Evolutionary conservation across 768 basidiomycete genomes (phyloP), one percentile per base, ranked within the genome.

Genomic region (Leucogyrophana mollusca): DNA sequence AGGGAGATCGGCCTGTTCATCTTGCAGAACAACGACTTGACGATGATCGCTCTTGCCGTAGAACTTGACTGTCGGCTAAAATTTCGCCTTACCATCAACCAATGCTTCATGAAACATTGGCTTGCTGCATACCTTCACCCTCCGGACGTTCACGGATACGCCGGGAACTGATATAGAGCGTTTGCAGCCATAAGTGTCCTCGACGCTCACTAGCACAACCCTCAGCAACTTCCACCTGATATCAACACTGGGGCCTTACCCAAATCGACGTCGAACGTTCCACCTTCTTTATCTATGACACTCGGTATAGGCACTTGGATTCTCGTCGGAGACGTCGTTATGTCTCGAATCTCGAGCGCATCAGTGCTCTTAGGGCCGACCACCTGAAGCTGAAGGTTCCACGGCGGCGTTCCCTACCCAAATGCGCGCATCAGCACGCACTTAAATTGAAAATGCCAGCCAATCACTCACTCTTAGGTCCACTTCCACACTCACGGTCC

Each of bases 151-250:
- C 40, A 95, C 90, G 6, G 81, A 77, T 25, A 95, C 67, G 3
- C 87, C 88, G n/a, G 85, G 82, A 0, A 84, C 83, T 7, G 82
- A 78, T 13, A 97, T 67, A 7, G 82, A 59, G 20, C 90, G 78
- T 57, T 83, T 86, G 68, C 96, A 97, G 22, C 87, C 87, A 58
- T 91, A 90, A 4, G 81, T 80, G 69, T 98, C 96, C 60, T 88
- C 85, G 21, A 98, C 82, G 55, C 80, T 89, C 44, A 90, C 85
- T 85, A 66, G 25, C 46, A 39, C 5, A n/a, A 51, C 35, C 52
- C 45, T 16, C 34, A 39, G 17, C 11, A 13, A n/a, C 16, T 8
- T 10, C 30, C 23, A 13, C 27, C 6, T 30, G 7, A 43, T 17
- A 48, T 33, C 9, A 43, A 7, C 25, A 25, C 17, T 10, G 11